These are phyloP conservation scores for Paecilomyces sp. DNA, from an alignment of 2,329 filamentous ascomycete genomes.

Conservation along the genomic window DNA sequence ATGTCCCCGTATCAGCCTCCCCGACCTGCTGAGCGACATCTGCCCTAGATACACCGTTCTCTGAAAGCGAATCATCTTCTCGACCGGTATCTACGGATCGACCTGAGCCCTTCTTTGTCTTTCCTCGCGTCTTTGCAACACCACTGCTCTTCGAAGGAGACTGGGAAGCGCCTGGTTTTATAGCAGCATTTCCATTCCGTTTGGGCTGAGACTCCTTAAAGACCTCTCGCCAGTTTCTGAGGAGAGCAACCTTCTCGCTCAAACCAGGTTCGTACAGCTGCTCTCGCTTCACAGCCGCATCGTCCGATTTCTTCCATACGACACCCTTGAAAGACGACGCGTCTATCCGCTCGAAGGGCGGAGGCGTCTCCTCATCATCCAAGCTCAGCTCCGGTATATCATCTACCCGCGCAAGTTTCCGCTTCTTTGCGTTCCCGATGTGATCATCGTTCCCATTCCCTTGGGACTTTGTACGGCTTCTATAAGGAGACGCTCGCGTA, in stretches of 20 bases:
- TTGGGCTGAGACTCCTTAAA: constrained; percentile 30
- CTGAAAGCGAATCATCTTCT: constrained; percentile 1
- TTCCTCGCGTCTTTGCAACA: neutral
- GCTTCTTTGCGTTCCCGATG: constrained; percentile 13
- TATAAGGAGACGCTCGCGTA: neutral
- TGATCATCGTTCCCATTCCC: neutral
- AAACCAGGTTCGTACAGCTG: constrained; percentile 31
- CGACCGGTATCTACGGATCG: constrained; percentile 6
- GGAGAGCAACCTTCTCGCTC: constrained; percentile 35
- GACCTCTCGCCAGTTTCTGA: constrained; percentile 41
- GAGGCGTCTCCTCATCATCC: neutral
- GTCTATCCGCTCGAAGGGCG: constrained; percentile 9
- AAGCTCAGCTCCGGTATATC: constrained; percentile 7
- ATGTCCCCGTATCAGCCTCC: neutral
- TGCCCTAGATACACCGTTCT: constrained; percentile 4
- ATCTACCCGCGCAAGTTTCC: constrained; percentile 12
- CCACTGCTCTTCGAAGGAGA: neutral
- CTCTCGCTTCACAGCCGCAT: constrained; percentile 16
- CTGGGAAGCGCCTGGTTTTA: neutral
- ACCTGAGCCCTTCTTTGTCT: neutral
- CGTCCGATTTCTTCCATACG: constrained; percentile 28
- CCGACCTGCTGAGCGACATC: neutral
- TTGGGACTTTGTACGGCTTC: neutral
- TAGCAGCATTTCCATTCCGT: constrained; percentile 14
- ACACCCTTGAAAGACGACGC: constrained; percentile 30